Conservation (phyloP, 257 asterid genomes). For the Verbascum thapsus region DNA sequence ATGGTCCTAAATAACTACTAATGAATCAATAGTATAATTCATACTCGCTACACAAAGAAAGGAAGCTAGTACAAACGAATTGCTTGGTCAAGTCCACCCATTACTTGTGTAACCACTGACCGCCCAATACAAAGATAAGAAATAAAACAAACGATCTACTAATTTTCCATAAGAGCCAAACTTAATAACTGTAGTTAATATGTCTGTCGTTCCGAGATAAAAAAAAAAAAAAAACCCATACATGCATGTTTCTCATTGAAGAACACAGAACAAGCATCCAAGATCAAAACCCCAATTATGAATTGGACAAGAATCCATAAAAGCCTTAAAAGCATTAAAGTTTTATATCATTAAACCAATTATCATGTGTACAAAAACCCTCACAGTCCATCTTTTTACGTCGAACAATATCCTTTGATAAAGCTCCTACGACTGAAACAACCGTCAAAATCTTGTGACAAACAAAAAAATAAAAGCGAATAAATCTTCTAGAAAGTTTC, state of each 20-base stretch:
- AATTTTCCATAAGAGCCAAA: constrained; percentile 1
- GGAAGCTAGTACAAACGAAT: constrained; percentile 20
- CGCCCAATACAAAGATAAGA: neutral
- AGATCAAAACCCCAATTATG: constrained; percentile 4
- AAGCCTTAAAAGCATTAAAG: constrained; percentile 12
- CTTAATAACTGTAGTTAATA: constrained; percentile 4
- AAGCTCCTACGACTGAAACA: constrained; percentile 22
- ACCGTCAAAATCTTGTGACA: neutral
- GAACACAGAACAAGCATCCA: constrained; percentile 12
- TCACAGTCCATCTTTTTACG: constrained; percentile 6
- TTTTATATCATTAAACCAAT: constrained; percentile 11
- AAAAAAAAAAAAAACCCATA: constrained; percentile 19
- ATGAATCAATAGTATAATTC: constrained; percentile 5
- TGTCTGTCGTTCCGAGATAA: constrained; percentile 13
- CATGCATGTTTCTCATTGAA: constrained; percentile 10
- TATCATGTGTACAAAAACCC: neutral
- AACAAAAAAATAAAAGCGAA: constrained; percentile 8
- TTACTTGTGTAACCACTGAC: constrained; percentile 1
- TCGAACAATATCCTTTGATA: constrained; percentile 8
- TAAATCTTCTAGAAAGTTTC: constrained; percentile 12
- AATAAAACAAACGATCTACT: neutral
- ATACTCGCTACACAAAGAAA: neutral
- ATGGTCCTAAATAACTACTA: constrained; percentile 18
- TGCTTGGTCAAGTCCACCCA: constrained; percentile 17
- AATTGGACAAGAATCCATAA: neutral